These are phyloP conservation scores for Botrytis tulipae DNA, from an alignment of 2,329 filamentous ascomycete genomes.

Conservation along the genomic window DNA sequence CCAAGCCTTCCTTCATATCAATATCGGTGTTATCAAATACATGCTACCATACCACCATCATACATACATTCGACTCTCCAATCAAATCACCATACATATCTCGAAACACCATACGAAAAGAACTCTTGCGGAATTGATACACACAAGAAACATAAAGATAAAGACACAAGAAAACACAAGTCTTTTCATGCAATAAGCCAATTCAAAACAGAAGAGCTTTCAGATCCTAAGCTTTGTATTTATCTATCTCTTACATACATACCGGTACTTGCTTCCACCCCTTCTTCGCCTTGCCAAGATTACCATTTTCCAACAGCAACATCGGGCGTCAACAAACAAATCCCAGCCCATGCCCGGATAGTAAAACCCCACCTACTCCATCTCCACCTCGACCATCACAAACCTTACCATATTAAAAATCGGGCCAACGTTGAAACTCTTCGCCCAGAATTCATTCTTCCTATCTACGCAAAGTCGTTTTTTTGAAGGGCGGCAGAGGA, in stretches of 20 bases:
- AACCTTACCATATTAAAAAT: slow-evolving; percentile 19
- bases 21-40: background rate
- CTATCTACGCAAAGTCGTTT: background rate
- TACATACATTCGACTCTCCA: background rate
- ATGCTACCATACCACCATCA: background rate
- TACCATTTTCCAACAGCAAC: slow-evolving; percentile 12
- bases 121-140: background rate
- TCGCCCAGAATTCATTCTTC: slow-evolving; percentile 14
- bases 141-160: background rate
- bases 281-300: slow-evolving; percentile 20
- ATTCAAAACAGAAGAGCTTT: background rate
- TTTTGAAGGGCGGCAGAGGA: slow-evolving; percentile 8
- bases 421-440: background rate
- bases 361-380: slow-evolving; percentile 19
- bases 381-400: slow-evolving; percentile 21
- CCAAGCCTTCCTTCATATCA: background rate
- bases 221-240: background rate
- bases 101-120: slow-evolving; percentile 28
- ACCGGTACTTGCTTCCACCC: background rate
- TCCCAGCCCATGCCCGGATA: slow-evolving; percentile 19
- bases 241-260: background rate
- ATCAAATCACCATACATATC: background rate
- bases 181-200: slow-evolving; percentile 2
- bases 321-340: slow-evolving; percentile 22
- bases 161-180: background rate